A percentile compares a stretch with the other conserved stretches of the same genome.
Conservation (phyloP, 352 stramenopile species). For the Pythium rishiriense region DNA sequence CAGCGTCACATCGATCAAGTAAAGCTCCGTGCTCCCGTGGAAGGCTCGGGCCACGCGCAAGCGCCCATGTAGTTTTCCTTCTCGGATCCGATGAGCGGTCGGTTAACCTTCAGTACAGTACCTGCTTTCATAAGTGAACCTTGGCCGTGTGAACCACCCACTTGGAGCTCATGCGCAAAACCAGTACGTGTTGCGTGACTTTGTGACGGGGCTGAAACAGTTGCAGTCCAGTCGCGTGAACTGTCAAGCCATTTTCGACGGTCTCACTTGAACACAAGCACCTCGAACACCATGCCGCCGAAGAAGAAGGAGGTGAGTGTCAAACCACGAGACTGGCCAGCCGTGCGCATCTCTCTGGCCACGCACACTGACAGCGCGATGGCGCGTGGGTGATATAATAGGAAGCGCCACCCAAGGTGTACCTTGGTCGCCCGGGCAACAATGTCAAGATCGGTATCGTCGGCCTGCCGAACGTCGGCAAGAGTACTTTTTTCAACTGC, state of each 20-base stretch:
- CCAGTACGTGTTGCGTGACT: slow-evolving; percentile 11
- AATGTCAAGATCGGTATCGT: slow-evolving; percentile 99
- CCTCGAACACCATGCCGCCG: slow-evolving; percentile 54
- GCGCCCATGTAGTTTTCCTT: slow-evolving; percentile 25
- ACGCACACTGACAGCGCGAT: neutral
- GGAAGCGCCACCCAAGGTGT: slow-evolving; percentile 51
- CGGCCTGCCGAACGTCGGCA: slow-evolving; percentile 99
- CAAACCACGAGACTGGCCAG: neutral
- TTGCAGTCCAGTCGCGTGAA: neutral
- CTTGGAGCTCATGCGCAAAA: neutral
- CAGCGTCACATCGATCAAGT: slow-evolving; percentile 65
- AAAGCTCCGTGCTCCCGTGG: slow-evolving; percentile 42
- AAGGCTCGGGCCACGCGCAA: slow-evolving; percentile 36
- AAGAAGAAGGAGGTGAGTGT: slow-evolving; percentile 85
- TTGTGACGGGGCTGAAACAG: slow-evolving; percentile 11
- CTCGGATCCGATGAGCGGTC: neutral
- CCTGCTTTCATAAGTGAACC: slow-evolving; percentile 15
- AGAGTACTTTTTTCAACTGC: slow-evolving; percentile 99
- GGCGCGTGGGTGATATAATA: slow-evolving; percentile 2
- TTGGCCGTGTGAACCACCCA: slow-evolving; percentile 1
- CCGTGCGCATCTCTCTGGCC: too few species aligned
- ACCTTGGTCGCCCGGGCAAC: slow-evolving; percentile 83
- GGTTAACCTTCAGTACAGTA: slow-evolving; percentile 18
- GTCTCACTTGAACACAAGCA: neutral
- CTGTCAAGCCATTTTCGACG: slow-evolving; percentile 1